These are phyloP conservation scores for Colletotrichum viniferum DNA, from an alignment of 2,329 filamentous ascomycete genomes.

Conservation along the genomic window DNA sequence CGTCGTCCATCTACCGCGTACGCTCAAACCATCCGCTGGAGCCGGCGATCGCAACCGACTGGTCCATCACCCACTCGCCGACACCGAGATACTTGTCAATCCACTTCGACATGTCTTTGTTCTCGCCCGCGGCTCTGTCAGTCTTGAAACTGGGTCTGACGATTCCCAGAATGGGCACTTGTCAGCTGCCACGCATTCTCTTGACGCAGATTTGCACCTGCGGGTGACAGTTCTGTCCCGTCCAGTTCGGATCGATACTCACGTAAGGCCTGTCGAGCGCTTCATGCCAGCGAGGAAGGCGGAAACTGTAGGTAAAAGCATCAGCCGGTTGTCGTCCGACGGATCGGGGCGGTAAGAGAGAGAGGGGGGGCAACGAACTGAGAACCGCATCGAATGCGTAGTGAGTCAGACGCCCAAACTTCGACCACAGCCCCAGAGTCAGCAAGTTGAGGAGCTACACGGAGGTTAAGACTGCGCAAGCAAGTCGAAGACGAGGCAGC, in stretches of 20 bases:
- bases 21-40: conserved; percentile 91
- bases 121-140: conserved; percentile 80
- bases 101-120: conserved; percentile 84
- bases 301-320: conserved; percentile 67
- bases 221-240: background rate
- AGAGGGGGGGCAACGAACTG: conserved; percentile 58
- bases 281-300: conserved; percentile 97
- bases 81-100: conserved; percentile 92
- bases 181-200: conserved; percentile 42
- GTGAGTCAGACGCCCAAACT: conserved; percentile 93
- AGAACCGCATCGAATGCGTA: conserved; percentile 97
- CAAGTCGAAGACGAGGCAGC: background rate
- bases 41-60: conserved; percentile 89
- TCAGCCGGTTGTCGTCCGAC: background rate
- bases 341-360: background rate
- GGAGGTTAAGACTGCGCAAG: conserved; percentile 45
- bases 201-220: background rate
- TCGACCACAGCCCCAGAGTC: conserved; percentile 70
- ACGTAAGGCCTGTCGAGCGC: conserved; percentile 97
- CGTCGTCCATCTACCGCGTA: conserved; percentile 63
- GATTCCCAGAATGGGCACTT: conserved; percentile 43
- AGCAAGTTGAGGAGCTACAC: conserved; percentile 68
- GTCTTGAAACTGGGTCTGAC: conserved; percentile 81
- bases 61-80: conserved; percentile 98
- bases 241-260: conserved; percentile 52